Evolutionary conservation across 176 grass and related monocot genomes (phyloP).

Genomic region (Hordeum marinum): DNA sequence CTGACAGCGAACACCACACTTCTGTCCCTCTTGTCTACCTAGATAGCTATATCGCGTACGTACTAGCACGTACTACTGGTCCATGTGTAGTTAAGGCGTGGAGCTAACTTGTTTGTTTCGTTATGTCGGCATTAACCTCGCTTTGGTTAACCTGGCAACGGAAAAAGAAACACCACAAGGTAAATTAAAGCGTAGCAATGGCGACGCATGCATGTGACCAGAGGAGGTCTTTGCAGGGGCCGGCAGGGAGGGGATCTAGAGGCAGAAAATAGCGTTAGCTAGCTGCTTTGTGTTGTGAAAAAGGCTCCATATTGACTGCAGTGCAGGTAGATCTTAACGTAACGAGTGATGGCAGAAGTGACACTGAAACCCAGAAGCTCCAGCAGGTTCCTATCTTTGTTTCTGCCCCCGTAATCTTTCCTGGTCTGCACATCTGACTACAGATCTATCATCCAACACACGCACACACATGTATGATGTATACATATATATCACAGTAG

Average conservation of each 20-base stretch:
- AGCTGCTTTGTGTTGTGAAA: not conserved
- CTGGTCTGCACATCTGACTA: constrained; percentile 12
- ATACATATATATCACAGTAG: no score
- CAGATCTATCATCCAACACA: no score
- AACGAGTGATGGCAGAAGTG: not conserved
- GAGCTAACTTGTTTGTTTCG: constrained; percentile 18
- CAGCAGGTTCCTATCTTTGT: not conserved
- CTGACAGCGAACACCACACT: not conserved
- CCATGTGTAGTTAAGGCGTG: not conserved
- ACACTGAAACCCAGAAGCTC: constrained; percentile 12
- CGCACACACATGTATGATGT: no score
- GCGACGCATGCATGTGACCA: constrained; percentile 7
- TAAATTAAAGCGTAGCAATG: not conserved
- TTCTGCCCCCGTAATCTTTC: not conserved
- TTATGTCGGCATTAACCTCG: constrained; percentile 7
- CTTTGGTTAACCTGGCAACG: not conserved
- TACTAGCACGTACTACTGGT: not conserved
- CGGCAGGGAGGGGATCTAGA: not conserved
- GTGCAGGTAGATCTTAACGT: not conserved
- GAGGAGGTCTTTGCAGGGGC: not conserved
- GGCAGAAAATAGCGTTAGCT: not conserved
- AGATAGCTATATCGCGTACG: not conserved
- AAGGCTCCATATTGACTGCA: not conserved
- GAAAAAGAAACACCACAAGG: not conserved
- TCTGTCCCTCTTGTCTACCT: not conserved